Conservation (phyloP, 1,139 yeast species). For the Geotrichum restrictum region DNA sequence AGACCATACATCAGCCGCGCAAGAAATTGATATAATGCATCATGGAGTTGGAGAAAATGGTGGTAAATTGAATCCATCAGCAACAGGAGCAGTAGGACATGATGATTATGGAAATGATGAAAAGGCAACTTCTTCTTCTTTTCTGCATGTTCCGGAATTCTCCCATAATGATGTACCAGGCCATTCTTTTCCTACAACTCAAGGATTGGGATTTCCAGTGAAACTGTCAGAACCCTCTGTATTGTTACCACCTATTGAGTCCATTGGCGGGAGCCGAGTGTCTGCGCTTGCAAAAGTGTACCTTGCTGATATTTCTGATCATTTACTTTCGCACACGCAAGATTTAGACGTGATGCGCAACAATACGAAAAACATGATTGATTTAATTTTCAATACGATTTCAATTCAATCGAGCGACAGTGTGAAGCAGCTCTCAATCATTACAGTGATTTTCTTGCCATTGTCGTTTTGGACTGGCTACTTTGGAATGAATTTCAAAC, state of each 20-base stretch:
- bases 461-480: conserved; percentile 55
- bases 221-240: no score
- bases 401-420: conserved; percentile 51
- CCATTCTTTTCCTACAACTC: no score
- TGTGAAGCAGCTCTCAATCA: conserved; percentile 48
- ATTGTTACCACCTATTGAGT: no score
- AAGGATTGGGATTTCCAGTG: no score
- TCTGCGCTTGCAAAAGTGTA: conserved; percentile 44
- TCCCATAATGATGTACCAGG: no score
- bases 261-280: conserved; percentile 27
- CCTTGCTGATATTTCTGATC: conserved; percentile 53
- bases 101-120: no score
- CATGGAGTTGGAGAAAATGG: not conserved
- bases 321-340: conserved; percentile 47
- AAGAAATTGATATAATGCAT: not conserved
- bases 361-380: conserved; percentile 48
- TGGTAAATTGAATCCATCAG: not conserved
- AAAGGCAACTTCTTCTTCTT: no score
- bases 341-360: conserved; percentile 51
- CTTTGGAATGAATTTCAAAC: conserved; percentile 55
- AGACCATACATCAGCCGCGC: conserved; percentile 36
- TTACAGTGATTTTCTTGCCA: conserved; percentile 53
- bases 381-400: conserved; percentile 51
- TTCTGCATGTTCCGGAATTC: no score
- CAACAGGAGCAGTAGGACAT: not conserved